A percentile compares a stretch with the other conserved stretches of the same genome.
Evolutionary conservation across 352 stramenopile genomes (phyloP).

Genomic region (Globisporangium rhizosaccharum): DNA sequence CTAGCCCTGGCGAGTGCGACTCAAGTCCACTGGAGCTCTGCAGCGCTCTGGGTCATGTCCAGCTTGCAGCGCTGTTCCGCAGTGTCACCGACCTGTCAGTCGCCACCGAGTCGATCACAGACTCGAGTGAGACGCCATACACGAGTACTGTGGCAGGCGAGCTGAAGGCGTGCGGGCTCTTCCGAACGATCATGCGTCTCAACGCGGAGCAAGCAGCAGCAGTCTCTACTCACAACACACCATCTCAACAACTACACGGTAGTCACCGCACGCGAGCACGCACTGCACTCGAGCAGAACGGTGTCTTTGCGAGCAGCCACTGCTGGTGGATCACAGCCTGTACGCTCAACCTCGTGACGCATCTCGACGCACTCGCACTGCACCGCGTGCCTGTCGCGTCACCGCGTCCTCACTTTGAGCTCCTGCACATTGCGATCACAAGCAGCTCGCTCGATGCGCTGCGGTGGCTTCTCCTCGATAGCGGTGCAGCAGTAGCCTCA

Average conservation of each 20-base stretch:
- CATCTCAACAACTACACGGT: not conserved
- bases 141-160: too few relatives aligned
- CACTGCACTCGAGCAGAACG: not conserved
- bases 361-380: constrained; percentile 25
- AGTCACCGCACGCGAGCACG: not conserved
- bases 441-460: constrained; percentile 29
- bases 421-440: constrained; percentile 25
- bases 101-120: too few relatives aligned
- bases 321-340: constrained; percentile 13
- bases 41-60: constrained; percentile 1
- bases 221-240: not conserved
- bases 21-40: constrained; percentile 4
- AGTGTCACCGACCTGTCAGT: constrained; percentile 10
- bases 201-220: not conserved
- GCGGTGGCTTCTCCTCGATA: constrained; percentile 29
- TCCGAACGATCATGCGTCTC: constrained; percentile 4
- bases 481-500: not conserved
- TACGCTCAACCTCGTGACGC: constrained; percentile 25
- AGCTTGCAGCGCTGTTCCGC: constrained; percentile 2
- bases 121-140: too few relatives aligned
- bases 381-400: constrained; percentile 4
- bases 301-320: not conserved
- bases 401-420: not conserved
- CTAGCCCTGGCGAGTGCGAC: not conserved
- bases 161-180: not conserved